These are phyloP conservation scores for Alternaria viburni DNA, from an alignment of 2,329 filamentous ascomycete genomes.

Conservation along the genomic window DNA sequence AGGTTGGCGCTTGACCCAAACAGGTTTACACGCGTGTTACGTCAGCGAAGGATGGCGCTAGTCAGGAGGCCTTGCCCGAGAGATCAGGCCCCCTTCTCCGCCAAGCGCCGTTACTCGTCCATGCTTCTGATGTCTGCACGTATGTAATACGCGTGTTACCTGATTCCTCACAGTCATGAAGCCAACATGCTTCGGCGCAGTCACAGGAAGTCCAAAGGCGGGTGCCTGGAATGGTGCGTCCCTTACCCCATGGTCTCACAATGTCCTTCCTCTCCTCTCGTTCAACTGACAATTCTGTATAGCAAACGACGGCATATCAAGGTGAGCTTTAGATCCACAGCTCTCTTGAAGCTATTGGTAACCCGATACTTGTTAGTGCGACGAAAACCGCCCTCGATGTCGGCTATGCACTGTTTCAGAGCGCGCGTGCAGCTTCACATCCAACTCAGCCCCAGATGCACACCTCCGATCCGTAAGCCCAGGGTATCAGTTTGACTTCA, in stretches of 20 bases:
- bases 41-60: constrained; percentile 2
- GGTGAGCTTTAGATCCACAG: constrained; percentile 1
- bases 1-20: neutral
- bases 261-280: neutral
- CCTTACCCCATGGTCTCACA: neutral
- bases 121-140: neutral
- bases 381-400: constrained; percentile 26
- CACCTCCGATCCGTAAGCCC: neutral
- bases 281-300: neutral
- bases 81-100: neutral
- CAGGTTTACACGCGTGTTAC: constrained; percentile 18
- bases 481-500: neutral
- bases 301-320: constrained; percentile 31
- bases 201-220: constrained; percentile 29
- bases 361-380: constrained; percentile 18
- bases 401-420: constrained; percentile 23
- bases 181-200: constrained; percentile 26
- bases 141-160: constrained; percentile 20
- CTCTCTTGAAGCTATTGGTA: neutral
- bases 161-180: neutral
- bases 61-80: neutral
- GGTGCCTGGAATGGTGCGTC: constrained; percentile 25
- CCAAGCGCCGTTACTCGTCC: neutral
- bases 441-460: neutral
- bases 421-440: constrained; percentile 22